Conservation (phyloP, 2,329 filamentous ascomycete species). For the Xylariales sp. region DNA sequence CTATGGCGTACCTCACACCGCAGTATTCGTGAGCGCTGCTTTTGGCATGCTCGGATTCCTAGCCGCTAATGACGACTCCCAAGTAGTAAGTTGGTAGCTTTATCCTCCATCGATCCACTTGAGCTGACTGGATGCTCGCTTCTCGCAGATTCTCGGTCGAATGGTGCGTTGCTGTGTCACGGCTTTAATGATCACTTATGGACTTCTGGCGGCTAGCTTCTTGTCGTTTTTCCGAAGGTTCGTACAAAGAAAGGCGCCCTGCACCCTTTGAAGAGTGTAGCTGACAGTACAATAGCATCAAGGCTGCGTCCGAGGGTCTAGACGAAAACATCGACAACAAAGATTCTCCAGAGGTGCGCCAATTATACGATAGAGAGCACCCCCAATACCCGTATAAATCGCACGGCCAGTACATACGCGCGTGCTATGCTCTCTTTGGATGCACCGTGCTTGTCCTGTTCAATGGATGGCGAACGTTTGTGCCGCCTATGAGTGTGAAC, state of each 20-base stretch:
- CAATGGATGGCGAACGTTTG: background rate
- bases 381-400: background rate
- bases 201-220: background rate
- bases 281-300: background rate
- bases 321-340: conserved; percentile 2
- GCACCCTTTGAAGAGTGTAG: background rate
- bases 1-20: background rate
- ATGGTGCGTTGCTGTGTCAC: background rate
- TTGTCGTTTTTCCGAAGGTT: background rate
- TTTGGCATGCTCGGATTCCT: conserved; percentile 1
- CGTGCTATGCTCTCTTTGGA: background rate
- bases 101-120: no score
- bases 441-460: background rate
- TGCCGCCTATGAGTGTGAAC: background rate
- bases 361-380: background rate
- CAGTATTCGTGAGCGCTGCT: background rate
- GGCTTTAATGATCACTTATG: background rate
- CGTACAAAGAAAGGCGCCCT: no score
- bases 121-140: no score
- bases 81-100: no score
- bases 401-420: background rate
- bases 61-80: background rate
- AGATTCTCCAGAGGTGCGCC: background rate
- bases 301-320: conserved; percentile 1
- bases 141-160: no score